A percentile compares a stretch with the other conserved stretches of the same genome.
phyloP scores from a whole-genome alignment of 495 filamentous ascomycete genomes.

The Neurospora discreta region DNA sequence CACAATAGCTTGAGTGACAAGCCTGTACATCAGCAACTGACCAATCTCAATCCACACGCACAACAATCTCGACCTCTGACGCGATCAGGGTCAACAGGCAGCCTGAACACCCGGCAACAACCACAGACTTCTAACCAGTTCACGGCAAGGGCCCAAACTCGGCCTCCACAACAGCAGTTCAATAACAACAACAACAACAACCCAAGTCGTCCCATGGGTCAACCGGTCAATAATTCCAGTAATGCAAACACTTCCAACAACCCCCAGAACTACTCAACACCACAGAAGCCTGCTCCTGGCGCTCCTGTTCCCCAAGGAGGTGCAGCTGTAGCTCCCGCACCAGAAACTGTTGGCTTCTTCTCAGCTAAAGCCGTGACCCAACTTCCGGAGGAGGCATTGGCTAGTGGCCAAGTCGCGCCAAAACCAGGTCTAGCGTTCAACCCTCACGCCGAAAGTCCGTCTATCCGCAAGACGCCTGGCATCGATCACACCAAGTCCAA shows the following conservation, averaged over 20 bases:
- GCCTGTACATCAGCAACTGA: neutral
- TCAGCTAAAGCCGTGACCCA: conserved; percentile 56
- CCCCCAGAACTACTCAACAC: conserved; percentile 23
- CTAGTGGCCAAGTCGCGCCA: conserved; percentile 27
- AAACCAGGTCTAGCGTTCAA: conserved; percentile 55
- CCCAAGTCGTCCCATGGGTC: conserved; percentile 8
- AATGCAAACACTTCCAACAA: conserved; percentile 12
- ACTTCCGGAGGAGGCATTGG: conserved; percentile 22
- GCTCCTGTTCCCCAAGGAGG: conserved; percentile 1
- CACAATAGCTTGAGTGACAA: neutral
- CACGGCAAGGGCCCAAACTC: conserved; percentile 4
- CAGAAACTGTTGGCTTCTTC: conserved; percentile 45
- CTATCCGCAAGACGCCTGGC: conserved; percentile 81
- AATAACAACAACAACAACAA: conserved; percentile 22
- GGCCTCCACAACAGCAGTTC: conserved; percentile 16
- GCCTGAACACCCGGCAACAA: conserved; percentile 17
- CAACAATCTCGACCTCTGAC: conserved; percentile 22
- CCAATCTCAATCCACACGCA: conserved; percentile 20
- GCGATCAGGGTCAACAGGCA: conserved; percentile 14
- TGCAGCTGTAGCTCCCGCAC: conserved; percentile 1
- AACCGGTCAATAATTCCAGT: conserved; percentile 5
- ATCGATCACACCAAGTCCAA: conserved; percentile 68
- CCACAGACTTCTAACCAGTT: conserved; percentile 29
- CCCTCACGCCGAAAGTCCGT: conserved; percentile 71
- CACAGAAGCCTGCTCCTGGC: conserved; percentile 15